Percentiles rank a stretch among this genome's conserved stretches.
Evolutionary conservation across 1,284 basidiomycete genomes (phyloP).

Genomic region (Inonotus hispidus): DNA sequence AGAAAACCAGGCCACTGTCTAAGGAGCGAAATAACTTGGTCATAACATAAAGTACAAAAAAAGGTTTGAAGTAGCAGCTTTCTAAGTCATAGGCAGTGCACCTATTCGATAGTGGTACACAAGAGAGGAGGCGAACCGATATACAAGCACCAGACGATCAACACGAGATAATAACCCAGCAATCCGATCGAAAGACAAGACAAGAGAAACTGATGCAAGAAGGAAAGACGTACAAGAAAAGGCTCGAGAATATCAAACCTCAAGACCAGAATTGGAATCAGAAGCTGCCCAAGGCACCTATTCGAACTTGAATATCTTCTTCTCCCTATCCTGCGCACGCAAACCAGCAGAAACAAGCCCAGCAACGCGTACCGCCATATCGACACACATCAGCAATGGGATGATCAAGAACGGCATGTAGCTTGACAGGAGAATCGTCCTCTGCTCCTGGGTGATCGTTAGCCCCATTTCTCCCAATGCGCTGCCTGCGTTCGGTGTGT

Average conservation of each 20-base stretch:
- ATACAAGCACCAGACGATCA: no score
- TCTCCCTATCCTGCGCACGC: conserved; percentile 18
- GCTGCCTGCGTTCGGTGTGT: neutral
- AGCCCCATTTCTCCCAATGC: neutral
- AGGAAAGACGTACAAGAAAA: neutral
- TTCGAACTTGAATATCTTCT: neutral
- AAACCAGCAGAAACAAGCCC: conserved; percentile 29
- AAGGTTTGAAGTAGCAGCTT: no score
- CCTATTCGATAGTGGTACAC: no score
- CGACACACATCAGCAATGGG: conserved; percentile 65
- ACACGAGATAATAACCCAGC: neutral
- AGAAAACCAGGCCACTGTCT: conserved; percentile 94
- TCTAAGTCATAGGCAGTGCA: no score
- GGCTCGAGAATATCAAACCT: no score
- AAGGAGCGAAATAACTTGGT: no score
- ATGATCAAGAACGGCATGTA: conserved; percentile 76
- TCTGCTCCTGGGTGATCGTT: conserved; percentile 38
- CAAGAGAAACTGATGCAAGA: neutral
- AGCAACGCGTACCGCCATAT: conserved; percentile 46
- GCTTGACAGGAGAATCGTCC: conserved; percentile 53
- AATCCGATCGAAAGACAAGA: neutral
- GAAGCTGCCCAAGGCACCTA: neutral
- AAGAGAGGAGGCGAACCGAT: no score
- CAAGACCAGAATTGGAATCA: neutral
- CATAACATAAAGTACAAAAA: conserved; percentile 98